Evolutionary conservation across 2,329 filamentous ascomycete species (phyloP).

Genomic region (Aspergillus spinulosporus): DNA sequence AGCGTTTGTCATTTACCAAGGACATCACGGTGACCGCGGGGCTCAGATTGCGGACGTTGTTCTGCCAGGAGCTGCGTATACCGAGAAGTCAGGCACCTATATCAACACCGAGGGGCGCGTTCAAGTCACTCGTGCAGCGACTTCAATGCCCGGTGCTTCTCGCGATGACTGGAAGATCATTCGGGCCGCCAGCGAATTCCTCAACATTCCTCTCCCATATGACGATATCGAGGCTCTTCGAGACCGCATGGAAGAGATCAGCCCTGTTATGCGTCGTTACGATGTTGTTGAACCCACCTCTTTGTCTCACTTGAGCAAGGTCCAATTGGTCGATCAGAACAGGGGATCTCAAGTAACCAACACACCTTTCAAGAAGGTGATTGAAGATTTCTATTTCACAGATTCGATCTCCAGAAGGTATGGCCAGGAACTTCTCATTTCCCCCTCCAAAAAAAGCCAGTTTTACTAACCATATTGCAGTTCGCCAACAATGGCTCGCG

Average conservation of each 20-base stretch:
- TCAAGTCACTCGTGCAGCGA: constrained; percentile 89
- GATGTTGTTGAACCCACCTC: constrained; percentile 84
- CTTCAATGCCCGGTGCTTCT: constrained; percentile 81
- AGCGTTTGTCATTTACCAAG: constrained; percentile 96
- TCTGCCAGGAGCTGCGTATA: constrained; percentile 92
- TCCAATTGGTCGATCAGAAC: constrained; percentile 94
- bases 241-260: constrained; percentile 94
- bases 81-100: constrained; percentile 93
- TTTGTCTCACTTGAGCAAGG: constrained; percentile 75
- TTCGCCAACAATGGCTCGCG: constrained; percentile 97
- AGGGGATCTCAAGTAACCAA: constrained; percentile 76
- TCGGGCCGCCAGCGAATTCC: constrained; percentile 86
- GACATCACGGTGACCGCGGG: constrained; percentile 92
- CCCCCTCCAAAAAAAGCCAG: background rate
- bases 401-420: constrained; percentile 95
- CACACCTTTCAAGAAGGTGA: constrained; percentile 75
- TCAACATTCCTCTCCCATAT: constrained; percentile 83
- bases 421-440: constrained; percentile 34
- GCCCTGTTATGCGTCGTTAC: constrained; percentile 83
- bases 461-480: constrained; percentile 47
- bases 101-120: constrained; percentile 97
- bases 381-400: constrained; percentile 98
- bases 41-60: constrained; percentile 92
- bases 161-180: constrained; percentile 99
- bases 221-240: constrained; percentile 87